Conservation (phyloP, 352 stramenopile genomes). For the Phytopythium aichiense region DNA sequence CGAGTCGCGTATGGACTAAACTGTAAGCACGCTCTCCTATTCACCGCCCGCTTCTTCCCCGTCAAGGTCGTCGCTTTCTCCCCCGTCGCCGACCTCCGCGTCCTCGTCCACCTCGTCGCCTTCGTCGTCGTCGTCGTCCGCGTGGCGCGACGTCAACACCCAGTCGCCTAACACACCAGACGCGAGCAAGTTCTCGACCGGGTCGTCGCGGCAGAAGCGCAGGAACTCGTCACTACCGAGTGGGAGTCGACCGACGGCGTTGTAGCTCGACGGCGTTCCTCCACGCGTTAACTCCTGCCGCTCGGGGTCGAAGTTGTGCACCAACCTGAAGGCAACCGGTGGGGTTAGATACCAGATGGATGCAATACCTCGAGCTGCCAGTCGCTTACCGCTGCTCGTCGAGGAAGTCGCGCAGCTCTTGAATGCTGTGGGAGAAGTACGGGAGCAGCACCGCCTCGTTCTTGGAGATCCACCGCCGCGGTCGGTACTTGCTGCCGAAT, state of each 20-base stretch:
- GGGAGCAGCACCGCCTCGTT: conserved; percentile 55
- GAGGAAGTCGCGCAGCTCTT: conserved; percentile 59
- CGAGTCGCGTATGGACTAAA: background rate
- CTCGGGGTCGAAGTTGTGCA: conserved; percentile 6
- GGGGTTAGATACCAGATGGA: background rate
- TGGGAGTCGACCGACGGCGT: background rate
- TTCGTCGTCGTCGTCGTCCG: conserved; percentile 29
- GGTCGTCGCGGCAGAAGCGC: conserved; percentile 3
- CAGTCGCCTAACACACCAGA: conserved; percentile 3
- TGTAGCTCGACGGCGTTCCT: background rate
- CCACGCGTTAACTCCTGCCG: background rate
- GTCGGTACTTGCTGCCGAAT: conserved; percentile 51
- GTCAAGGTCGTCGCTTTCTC: background rate
- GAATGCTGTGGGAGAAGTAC: conserved; percentile 56
- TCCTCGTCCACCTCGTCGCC: conserved; percentile 16
- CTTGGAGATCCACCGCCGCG: conserved; percentile 54
- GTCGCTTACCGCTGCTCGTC: conserved; percentile 38
- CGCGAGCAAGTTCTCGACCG: conserved; percentile 5
- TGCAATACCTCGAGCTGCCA: background rate
- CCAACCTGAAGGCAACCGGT: background rate
- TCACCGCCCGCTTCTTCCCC: background rate
- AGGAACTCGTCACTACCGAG: conserved; percentile 4
- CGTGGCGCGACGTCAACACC: background rate
- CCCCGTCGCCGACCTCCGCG: background rate
- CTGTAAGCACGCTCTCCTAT: background rate